Base-by-base conservation (phyloP, 2,329 filamentous ascomycete genomes). In the Helotiales sp. region DNA sequence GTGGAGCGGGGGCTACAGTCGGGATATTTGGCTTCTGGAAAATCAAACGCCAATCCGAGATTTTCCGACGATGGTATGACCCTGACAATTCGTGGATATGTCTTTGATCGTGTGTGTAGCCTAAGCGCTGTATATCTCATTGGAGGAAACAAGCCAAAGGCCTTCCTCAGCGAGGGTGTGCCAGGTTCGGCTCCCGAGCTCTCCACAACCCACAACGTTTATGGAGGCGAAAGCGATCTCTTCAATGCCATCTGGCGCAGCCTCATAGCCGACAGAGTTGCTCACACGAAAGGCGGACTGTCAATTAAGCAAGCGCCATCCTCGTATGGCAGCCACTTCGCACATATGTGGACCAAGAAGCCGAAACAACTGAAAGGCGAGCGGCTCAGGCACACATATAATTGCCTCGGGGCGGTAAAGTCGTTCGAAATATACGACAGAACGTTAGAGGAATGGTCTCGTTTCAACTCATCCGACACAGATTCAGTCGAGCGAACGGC, bases 381-480 rank as follows among this genome's bases (percentile, higher is more conserved):
- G 28, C 20, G 43, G 15, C 43, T 61, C n/a, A 22, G 24, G 34
- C 37, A 30, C 11, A 30, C 13, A 13, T 61, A 61, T 37, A 28
- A 32, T 15, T 24, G 43, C 17, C 43, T 61, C 2, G 13, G 11
- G 3, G 59, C 28, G 11, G 30, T 61, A 15, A 50, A 37, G 11
- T 20, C n/a, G 26, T 37, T 50, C 28, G 26, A 34, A 52, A 32
- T 50, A n/a, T 50, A 50, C 22, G 43, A 45, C 7, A 26, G 59
- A 13, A 61, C 28, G 4, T 17, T 61, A 7, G 43, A 61, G n/a
- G 43, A 47, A 7, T 61, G 59, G 59, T 50, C 40, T 37, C 54
- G 30, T 22, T 47, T 49, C 13, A 22, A 17, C 26, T 6, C 59
- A 20, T 37, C 43, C 28, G 11, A 22, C 20, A 24, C 8, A 3